Percentiles rank a stretch among this genome's conserved stretches.
Evolutionary conservation across 2,329 filamentous ascomycete species (phyloP).

Genomic region (Fusarium sublunatum): DNA sequence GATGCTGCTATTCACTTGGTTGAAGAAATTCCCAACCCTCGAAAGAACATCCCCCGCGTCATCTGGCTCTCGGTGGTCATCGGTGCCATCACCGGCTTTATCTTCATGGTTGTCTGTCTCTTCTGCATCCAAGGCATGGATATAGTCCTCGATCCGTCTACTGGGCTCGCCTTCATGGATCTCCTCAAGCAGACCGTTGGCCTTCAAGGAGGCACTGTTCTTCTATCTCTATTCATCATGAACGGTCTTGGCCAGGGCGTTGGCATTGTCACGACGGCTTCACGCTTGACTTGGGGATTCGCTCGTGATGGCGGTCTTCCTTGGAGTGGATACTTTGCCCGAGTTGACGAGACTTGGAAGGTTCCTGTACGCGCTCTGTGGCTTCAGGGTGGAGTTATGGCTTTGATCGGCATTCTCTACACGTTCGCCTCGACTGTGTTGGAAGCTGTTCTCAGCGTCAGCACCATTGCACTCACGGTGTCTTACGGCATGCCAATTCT

Average conservation of each 20-base stretch:
- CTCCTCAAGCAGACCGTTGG: conserved; percentile 54
- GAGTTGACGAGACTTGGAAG: conserved; percentile 60
- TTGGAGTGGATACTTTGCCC: conserved; percentile 58
- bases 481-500: conserved; percentile 62
- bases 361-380: conserved; percentile 64
- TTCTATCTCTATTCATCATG: conserved; percentile 65
- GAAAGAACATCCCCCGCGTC: conserved; percentile 61
- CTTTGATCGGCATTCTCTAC: conserved; percentile 64
- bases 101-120: conserved; percentile 64
- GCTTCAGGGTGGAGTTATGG: conserved; percentile 59
- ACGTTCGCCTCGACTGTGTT: conserved; percentile 65
- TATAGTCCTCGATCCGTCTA: conserved; percentile 52
- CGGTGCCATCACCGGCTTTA: conserved; percentile 61
- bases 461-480: conserved; percentile 66
- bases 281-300: conserved; percentile 65
- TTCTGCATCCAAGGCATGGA: conserved; percentile 62
- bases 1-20: conserved; percentile 70
- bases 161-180: conserved; percentile 62
- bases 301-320: conserved; percentile 64
- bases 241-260: conserved; percentile 66
- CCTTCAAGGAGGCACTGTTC: conserved; percentile 54
- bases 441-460: conserved; percentile 64
- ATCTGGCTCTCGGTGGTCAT: conserved; percentile 64
- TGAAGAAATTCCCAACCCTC: conserved; percentile 65
- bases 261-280: conserved; percentile 62